These are phyloP conservation scores for Vigna hirtella DNA, from an alignment of 306 rosid genomes.

Conservation along the genomic window DNA sequence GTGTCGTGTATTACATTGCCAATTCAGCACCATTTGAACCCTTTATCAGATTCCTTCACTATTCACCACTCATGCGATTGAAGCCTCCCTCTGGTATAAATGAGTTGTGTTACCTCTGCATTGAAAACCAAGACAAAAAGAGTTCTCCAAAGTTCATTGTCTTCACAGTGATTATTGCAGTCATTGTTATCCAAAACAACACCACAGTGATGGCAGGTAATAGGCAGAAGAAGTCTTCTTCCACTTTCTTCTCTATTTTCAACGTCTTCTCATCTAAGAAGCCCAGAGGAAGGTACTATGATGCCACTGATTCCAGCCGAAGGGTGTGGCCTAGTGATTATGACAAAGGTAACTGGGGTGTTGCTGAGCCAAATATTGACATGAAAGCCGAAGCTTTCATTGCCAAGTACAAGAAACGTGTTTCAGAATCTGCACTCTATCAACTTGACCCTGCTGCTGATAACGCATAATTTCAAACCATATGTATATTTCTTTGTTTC, in stretches of 20 bases:
- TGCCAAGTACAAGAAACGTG: slow-evolving; percentile 47
- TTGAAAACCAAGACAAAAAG: slow-evolving; percentile 23
- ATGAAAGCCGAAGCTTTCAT: slow-evolving; percentile 64
- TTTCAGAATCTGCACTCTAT: slow-evolving; percentile 51
- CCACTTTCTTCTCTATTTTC: slow-evolving; percentile 60
- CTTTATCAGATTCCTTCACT: slow-evolving; percentile 41
- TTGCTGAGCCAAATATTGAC: slow-evolving; percentile 68
- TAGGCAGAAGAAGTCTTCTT: slow-evolving; percentile 54
- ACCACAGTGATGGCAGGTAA: slow-evolving; percentile 42
- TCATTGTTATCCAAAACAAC: not conserved
- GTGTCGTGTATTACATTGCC: slow-evolving; percentile 25
- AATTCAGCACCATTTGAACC: slow-evolving; percentile 37
- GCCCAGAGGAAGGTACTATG: slow-evolving; percentile 34
- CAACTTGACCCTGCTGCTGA: slow-evolving; percentile 32
- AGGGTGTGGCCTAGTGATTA: slow-evolving; percentile 69
- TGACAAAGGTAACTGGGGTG: slow-evolving; percentile 58
- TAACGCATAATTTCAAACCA: slow-evolving; percentile 12
- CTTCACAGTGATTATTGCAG: not conserved
- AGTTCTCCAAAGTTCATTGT: not conserved
- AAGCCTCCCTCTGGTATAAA: slow-evolving; percentile 27
- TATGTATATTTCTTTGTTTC: slow-evolving; percentile 26
- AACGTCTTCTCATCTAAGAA: slow-evolving; percentile 51
- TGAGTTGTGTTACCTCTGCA: not conserved
- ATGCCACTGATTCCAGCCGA: slow-evolving; percentile 35
- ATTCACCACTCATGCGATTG: not conserved